phyloP scores from a whole-genome alignment of 768 basidiomycete genomes.

The Rhodotorula toruloides region DNA sequence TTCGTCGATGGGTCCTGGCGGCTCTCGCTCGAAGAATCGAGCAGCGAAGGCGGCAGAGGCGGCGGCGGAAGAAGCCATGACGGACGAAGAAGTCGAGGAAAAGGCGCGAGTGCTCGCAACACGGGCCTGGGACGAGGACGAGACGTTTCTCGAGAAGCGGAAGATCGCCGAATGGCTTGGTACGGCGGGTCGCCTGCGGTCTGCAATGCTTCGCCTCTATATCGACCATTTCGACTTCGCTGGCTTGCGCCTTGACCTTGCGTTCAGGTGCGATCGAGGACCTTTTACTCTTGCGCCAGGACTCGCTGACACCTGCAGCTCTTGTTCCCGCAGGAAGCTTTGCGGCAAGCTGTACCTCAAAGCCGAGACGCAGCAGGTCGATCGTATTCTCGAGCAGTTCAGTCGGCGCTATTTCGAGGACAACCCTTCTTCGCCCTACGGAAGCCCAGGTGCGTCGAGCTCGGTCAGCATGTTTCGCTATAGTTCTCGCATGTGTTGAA shows the following conservation, averaged over 20 bases:
- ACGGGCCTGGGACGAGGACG: constrained; percentile 80
- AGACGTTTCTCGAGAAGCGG: constrained; percentile 72
- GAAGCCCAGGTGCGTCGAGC: constrained; percentile 66
- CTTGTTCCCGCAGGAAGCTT: constrained; percentile 57
- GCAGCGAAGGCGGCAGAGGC: not conserved
- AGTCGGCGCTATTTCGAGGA: constrained; percentile 86
- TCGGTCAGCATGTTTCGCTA: too few relatives aligned
- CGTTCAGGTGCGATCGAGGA: constrained; percentile 82
- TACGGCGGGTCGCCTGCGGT: constrained; percentile 73
- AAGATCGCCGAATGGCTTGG: constrained; percentile 97
- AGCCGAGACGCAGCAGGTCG: constrained; percentile 95
- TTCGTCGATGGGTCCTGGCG: not conserved
- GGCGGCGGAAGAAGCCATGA: constrained; percentile 11
- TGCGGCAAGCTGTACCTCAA: constrained; percentile 89
- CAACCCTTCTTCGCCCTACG: constrained; percentile 74
- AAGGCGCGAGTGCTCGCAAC: constrained; percentile 67
- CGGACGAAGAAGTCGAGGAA: constrained; percentile 39
- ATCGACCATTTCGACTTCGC: constrained; percentile 84
- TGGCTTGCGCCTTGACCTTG: constrained; percentile 72
- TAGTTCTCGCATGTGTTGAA: constrained; percentile 18
- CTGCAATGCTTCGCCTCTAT: constrained; percentile 68
- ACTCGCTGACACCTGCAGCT: not conserved
- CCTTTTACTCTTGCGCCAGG: too few relatives aligned
- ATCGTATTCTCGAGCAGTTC: constrained; percentile 89
- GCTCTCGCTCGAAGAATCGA: not conserved